These are phyloP conservation scores for Fusarium fujikuroi DNA, from an alignment of 2,329 filamentous ascomycete species.

Conservation along the genomic window DNA sequence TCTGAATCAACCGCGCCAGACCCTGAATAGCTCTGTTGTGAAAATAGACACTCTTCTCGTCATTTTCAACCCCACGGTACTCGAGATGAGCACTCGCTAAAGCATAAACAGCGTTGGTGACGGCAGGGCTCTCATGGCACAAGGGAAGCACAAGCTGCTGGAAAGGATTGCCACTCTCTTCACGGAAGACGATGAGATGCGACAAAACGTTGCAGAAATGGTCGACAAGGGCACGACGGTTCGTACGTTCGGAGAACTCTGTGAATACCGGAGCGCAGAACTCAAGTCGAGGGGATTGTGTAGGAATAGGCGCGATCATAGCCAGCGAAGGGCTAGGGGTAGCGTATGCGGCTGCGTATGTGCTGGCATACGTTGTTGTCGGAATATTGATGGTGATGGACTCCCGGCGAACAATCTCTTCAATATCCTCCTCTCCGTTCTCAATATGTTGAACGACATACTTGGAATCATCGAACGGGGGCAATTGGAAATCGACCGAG, in stretches of 20 bases:
- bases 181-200: constrained; percentile 72
- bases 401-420: constrained; percentile 44
- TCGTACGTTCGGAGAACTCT: constrained; percentile 66
- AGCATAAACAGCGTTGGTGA: constrained; percentile 87
- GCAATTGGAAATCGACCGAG: constrained; percentile 48
- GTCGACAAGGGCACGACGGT: constrained; percentile 66
- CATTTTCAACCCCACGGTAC: constrained; percentile 64
- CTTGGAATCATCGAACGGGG: constrained; percentile 36
- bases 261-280: constrained; percentile 64
- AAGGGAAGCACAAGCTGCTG: constrained; percentile 71
- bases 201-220: constrained; percentile 73
- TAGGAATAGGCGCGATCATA: constrained; percentile 40
- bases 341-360: constrained; percentile 28
- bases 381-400: constrained; percentile 30
- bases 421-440: constrained; percentile 42
- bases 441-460: constrained; percentile 24
- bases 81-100: constrained; percentile 86
- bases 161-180: constrained; percentile 71
- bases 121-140: constrained; percentile 63
- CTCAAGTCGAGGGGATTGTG: constrained; percentile 55
- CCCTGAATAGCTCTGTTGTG: constrained; percentile 70
- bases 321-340: constrained; percentile 40
- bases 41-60: constrained; percentile 67
- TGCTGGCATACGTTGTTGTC: constrained; percentile 28
- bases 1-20: constrained; percentile 66